A percentile compares a stretch with the other conserved stretches of the same genome.
These are phyloP conservation scores for Bruguiera gymnorhiza DNA, from an alignment of 345 rosid species.

Conservation along the genomic window DNA sequence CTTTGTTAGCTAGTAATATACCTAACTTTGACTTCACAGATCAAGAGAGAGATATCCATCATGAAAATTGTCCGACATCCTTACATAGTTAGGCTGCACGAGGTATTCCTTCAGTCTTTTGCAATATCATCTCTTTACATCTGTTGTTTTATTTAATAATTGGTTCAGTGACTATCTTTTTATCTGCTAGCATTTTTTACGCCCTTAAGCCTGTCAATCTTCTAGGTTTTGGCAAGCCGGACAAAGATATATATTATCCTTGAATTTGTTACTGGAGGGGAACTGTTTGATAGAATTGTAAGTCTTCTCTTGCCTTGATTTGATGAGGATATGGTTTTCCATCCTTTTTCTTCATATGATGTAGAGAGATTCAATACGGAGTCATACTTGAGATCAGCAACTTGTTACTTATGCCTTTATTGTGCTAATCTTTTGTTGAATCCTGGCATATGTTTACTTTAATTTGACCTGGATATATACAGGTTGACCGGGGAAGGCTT, in stretches of 20 bases:
- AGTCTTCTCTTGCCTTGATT: slow-evolving; percentile 21
- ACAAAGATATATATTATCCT: slow-evolving; percentile 78
- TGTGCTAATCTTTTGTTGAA: neutral
- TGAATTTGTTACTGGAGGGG: slow-evolving; percentile 92
- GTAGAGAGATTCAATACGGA: neutral
- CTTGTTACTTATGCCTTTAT: neutral
- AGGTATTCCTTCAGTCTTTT: slow-evolving; percentile 41
- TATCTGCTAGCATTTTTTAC: neutral
- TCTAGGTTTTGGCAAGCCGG: slow-evolving; percentile 73
- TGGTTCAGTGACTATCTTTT: neutral
- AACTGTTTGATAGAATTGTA: slow-evolving; percentile 81
- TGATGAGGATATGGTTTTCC: neutral
- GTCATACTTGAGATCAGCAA: neutral
- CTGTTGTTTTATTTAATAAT: neutral
- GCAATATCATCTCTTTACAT: slow-evolving; percentile 6
- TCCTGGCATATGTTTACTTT: neutral
- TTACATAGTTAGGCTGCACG: slow-evolving; percentile 70
- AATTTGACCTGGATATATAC: slow-evolving; percentile 17
- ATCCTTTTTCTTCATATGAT: neutral
- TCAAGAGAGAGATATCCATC: slow-evolving; percentile 82
- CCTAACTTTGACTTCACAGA: slow-evolving; percentile 37
- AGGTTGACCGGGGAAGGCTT: slow-evolving; percentile 74
- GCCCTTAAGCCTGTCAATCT: neutral
- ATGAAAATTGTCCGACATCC: slow-evolving; percentile 95
- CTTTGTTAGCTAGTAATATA: neutral